Conservation (phyloP, 495 filamentous ascomycete species). For the Penicillium ochrochloron region DNA sequence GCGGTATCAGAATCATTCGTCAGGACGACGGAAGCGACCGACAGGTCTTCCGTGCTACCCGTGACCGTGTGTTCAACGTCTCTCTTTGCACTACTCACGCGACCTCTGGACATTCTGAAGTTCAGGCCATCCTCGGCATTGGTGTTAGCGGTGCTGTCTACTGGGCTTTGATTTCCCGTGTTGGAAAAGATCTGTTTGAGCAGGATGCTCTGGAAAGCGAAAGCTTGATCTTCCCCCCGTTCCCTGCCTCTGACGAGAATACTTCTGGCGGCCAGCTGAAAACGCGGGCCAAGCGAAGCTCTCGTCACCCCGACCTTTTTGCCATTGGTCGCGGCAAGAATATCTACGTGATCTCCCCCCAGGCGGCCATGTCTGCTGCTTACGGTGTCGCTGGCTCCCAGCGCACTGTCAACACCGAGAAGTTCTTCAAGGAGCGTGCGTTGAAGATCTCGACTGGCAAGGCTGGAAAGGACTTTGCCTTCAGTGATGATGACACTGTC, state of each 20-base stretch:
- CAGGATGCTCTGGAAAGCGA: slow-evolving; percentile 72
- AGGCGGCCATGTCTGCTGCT: slow-evolving; percentile 69
- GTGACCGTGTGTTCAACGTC: slow-evolving; percentile 94
- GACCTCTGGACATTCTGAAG: slow-evolving; percentile 47
- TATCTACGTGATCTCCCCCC: slow-evolving; percentile 87
- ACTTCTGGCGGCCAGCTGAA: slow-evolving; percentile 89
- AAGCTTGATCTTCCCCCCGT: slow-evolving; percentile 81
- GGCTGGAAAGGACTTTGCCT: slow-evolving; percentile 96
- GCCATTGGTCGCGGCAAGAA: slow-evolving; percentile 94
- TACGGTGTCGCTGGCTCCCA: slow-evolving; percentile 74
- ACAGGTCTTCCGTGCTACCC: slow-evolving; percentile 82
- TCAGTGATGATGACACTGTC: slow-evolving; percentile 92
- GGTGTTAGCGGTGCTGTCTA: slow-evolving; percentile 93
- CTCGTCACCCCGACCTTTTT: slow-evolving; percentile 87
- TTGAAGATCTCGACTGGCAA: slow-evolving; percentile 96
- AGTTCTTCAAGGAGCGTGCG: slow-evolving; percentile 81
- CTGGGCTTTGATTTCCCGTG: slow-evolving; percentile 77
- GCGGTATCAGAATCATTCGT: slow-evolving; percentile 87
- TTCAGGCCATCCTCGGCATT: slow-evolving; percentile 85
- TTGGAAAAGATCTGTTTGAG: slow-evolving; percentile 73
- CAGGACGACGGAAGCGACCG: slow-evolving; percentile 91
- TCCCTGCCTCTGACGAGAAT: slow-evolving; percentile 74
- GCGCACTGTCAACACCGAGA: slow-evolving; percentile 79
- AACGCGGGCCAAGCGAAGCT: slow-evolving; percentile 88
- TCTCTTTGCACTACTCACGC: slow-evolving; percentile 68